Conservation (phyloP, 352 stramenopile species). For the Globisporangium alternatum region DNA sequence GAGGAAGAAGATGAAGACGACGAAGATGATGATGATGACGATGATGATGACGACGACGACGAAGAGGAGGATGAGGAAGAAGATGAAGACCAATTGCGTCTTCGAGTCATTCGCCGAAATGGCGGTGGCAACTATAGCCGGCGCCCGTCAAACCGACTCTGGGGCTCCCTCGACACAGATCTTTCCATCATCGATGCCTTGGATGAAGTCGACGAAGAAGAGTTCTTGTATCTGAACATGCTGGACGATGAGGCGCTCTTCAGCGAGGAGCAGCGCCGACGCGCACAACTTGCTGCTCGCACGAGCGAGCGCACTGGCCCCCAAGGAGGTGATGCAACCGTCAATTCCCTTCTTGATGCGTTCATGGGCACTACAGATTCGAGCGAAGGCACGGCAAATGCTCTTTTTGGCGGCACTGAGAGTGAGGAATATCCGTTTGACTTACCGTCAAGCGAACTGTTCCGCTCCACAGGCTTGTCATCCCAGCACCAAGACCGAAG, state of each 20-base stretch:
- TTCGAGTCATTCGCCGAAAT: slow-evolving; percentile 47
- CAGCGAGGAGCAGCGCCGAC: slow-evolving; percentile 51
- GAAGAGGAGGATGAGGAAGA: slow-evolving; percentile 59
- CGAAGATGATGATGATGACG: slow-evolving; percentile 57
- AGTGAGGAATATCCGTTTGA: slow-evolving; percentile 18
- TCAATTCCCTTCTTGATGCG: slow-evolving; percentile 16
- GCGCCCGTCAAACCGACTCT: slow-evolving; percentile 45
- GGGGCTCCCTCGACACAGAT: slow-evolving; percentile 71
- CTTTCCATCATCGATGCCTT: slow-evolving; percentile 67
- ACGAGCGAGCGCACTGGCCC: slow-evolving; percentile 5
- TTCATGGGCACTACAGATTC: slow-evolving; percentile 12
- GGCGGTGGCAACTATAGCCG: slow-evolving; percentile 28
- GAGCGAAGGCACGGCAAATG: neutral
- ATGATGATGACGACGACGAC: slow-evolving; percentile 56
- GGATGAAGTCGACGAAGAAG: slow-evolving; percentile 81
- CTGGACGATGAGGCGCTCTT: slow-evolving; percentile 66
- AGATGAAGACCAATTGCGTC: slow-evolving; percentile 51
- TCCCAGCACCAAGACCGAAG: slow-evolving; percentile 14
- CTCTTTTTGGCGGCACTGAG: neutral
- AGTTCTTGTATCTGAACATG: slow-evolving; percentile 80
- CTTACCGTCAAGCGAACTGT: slow-evolving; percentile 17
- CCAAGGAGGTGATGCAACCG: neutral
- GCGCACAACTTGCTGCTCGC: slow-evolving; percentile 27
- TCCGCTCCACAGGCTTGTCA: slow-evolving; percentile 3
- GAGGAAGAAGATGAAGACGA: slow-evolving; percentile 69